Evolutionary conservation across 164 flowering plant species (phyloP).

Genomic region (Liquidambar formosana): DNA sequence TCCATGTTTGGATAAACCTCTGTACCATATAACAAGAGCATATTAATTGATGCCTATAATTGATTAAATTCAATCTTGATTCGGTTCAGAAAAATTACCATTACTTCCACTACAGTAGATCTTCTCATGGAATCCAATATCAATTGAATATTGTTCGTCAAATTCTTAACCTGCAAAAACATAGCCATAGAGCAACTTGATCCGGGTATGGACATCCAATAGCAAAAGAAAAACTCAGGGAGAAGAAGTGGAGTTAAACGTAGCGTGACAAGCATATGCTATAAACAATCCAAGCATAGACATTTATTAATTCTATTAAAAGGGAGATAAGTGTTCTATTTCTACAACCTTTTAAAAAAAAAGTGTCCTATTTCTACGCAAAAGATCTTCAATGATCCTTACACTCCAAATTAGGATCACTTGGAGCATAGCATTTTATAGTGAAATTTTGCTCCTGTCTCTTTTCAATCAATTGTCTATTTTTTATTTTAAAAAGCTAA

Average conservation of each 20-base stretch:
- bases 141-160: conserved; percentile 43
- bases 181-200: conserved; percentile 9
- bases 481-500: no score
- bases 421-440: not conserved
- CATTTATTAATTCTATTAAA: no score
- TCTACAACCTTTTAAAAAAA: no score
- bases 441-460: not conserved
- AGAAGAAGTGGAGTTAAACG: no score
- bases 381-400: not conserved
- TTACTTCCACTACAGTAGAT: conserved; percentile 60
- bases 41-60: no score
- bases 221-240: no score
- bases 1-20: not conserved
- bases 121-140: conserved; percentile 55
- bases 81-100: conserved; percentile 30
- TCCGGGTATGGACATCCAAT: no score
- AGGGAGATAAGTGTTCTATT: no score
- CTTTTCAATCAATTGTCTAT: no score
- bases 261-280: no score
- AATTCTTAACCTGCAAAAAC: conserved; percentile 51
- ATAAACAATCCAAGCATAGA: no score
- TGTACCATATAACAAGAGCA: not conserved
- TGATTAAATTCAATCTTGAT: no score
- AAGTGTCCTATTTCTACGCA: not conserved
- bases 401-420: not conserved